Evolutionary conservation across 2,329 filamentous ascomycete genomes (phyloP).

Genomic region (Monosporascus sp.): DNA sequence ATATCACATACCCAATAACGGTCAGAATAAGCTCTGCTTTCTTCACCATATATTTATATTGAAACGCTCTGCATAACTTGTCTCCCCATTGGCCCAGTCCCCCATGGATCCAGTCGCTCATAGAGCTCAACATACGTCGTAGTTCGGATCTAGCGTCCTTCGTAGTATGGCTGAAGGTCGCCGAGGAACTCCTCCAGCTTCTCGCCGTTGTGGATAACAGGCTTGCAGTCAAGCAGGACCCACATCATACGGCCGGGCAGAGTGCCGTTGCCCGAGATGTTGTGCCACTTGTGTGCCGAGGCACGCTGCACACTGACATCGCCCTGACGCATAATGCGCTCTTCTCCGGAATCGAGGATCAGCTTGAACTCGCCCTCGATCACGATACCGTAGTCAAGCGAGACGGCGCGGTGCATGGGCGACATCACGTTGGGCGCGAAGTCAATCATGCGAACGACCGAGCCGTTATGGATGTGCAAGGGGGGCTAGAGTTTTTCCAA

Average conservation of each 20-base stretch:
- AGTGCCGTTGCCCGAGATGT: conserved; percentile 25
- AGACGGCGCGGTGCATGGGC: conserved; percentile 39
- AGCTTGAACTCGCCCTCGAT: conserved; percentile 41
- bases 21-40: no score
- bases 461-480: no score
- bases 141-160: no score
- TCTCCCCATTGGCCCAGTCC: no score
- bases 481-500: no score
- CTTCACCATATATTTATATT: no score
- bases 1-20: no score
- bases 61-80: no score
- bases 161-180: no score
- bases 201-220: conserved; percentile 11
- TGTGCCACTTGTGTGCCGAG: conserved; percentile 37
- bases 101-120: no score
- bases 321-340: conserved; percentile 32
- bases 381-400: conserved; percentile 41
- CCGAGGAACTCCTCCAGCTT: conserved; percentile 2
- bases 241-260: conserved; percentile 32
- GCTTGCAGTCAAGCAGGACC: conserved; percentile 21
- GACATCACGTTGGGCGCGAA: conserved; percentile 33
- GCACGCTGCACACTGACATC: conserved; percentile 42
- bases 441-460: conserved; percentile 38
- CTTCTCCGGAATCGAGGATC: conserved; percentile 35
- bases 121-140: no score